phyloP scores from a whole-genome alignment of 805 yeast genomes.

The Kregervanrija pseudodelftensis region DNA sequence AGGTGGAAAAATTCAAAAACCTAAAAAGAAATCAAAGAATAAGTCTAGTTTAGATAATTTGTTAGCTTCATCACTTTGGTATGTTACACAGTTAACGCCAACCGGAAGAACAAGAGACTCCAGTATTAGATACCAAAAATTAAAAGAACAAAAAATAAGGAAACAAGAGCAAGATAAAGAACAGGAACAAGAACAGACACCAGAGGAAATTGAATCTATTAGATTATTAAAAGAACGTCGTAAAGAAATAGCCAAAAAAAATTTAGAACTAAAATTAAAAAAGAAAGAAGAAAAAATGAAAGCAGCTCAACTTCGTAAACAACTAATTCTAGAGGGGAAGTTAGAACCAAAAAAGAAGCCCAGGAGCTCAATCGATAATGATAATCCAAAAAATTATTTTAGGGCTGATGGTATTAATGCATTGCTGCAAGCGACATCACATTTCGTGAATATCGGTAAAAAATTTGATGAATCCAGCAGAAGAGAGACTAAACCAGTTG shows the following conservation, averaged over 20 bases:
- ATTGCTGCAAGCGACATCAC: conserved; percentile 20
- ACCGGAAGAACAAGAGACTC: conserved; percentile 7
- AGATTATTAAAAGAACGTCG: no score
- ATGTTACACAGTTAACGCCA: conserved; percentile 12
- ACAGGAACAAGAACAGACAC: conserved; percentile 2
- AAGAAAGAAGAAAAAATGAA: not conserved
- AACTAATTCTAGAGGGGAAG: conserved; percentile 1
- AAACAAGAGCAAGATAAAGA: not conserved
- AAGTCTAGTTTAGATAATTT: conserved; percentile 8
- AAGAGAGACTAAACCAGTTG: conserved; percentile 17
- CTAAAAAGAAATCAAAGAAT: conserved; percentile 2
- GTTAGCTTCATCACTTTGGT: conserved; percentile 25
- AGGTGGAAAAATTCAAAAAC: not conserved
- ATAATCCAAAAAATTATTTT: conserved; percentile 10
- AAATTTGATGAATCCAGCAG: conserved; percentile 11
- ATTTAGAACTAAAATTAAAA: not conserved
- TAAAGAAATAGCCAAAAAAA: not conserved
- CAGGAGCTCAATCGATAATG: not conserved
- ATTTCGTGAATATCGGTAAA: conserved; percentile 18
- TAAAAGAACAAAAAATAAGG: conserved; percentile 6
- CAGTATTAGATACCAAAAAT: conserved; percentile 10
- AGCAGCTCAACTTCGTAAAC: not conserved
- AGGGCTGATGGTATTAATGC: conserved; percentile 13
- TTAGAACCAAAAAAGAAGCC: not conserved
- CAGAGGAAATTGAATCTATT: conserved; percentile 1